Percentiles rank a stretch among this genome's conserved stretches.
These are phyloP conservation scores for Botrytis porri DNA, from an alignment of 2,329 filamentous ascomycete genomes.

Conservation along the genomic window DNA sequence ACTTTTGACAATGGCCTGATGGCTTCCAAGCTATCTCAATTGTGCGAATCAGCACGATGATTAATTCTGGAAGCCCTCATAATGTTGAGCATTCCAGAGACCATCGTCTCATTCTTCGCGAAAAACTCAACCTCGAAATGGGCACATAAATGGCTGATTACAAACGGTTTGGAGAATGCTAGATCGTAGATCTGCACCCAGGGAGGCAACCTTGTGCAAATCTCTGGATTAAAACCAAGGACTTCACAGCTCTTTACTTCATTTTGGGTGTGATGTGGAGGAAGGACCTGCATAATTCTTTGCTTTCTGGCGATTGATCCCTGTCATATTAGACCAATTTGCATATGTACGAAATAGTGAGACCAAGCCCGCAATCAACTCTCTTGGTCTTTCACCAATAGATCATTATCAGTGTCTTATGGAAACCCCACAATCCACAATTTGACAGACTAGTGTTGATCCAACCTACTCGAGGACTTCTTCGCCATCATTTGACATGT, in stretches of 20 bases:
- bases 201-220: conserved; percentile 12
- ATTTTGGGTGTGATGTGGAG: conserved; percentile 3
- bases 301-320: neutral
- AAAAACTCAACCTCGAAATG: neutral
- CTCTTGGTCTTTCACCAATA: conserved; percentile 14
- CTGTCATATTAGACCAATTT: conserved; percentile 16
- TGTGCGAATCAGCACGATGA: neutral
- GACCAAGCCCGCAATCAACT: conserved; percentile 1
- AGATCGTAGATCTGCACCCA: conserved; percentile 16
- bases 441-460: conserved; percentile 23
- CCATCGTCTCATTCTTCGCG: conserved; percentile 16
- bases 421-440: conserved; percentile 25
- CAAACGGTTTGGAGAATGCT: conserved; percentile 12
- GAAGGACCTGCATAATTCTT: conserved; percentile 16
- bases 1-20: neutral
- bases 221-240: neutral
- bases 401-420: conserved; percentile 19
- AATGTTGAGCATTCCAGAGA: conserved; percentile 15
- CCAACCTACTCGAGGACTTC: conserved; percentile 27
- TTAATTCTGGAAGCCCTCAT: neutral
- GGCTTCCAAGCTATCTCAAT: conserved; percentile 2
- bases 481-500: conserved; percentile 20
- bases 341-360: conserved; percentile 21
- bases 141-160: conserved; percentile 9
- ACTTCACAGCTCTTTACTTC: neutral